phyloP scores from a whole-genome alignment of 2,329 filamentous ascomycete genomes.

The Pseudohalonectria lignicola region DNA sequence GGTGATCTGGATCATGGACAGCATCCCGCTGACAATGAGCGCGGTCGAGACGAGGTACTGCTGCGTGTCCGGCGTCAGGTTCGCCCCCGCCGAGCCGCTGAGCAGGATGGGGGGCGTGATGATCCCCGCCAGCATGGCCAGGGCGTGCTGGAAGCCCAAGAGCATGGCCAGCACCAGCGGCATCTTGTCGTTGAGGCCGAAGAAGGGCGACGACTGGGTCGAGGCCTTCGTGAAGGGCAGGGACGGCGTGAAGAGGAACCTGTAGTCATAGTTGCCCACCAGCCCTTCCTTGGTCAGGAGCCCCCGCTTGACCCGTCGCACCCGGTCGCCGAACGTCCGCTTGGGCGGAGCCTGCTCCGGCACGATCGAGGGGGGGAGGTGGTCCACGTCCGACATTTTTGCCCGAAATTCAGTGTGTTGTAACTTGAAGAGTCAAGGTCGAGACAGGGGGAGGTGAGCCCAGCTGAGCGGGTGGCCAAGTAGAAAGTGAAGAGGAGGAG shows the following conservation, averaged over 20 bases:
- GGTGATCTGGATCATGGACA: slow-evolving; percentile 68
- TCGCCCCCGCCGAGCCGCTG: slow-evolving; percentile 46
- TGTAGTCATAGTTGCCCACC: slow-evolving; percentile 83
- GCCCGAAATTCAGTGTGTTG: too few species aligned
- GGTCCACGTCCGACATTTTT: slow-evolving; percentile 44
- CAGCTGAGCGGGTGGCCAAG: background rate
- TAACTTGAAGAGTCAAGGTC: too few species aligned
- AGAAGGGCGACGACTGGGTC: slow-evolving; percentile 58
- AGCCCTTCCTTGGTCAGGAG: slow-evolving; percentile 58
- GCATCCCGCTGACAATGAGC: slow-evolving; percentile 66
- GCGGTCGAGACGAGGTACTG: slow-evolving; percentile 74
- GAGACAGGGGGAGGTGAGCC: background rate
- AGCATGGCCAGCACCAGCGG: slow-evolving; percentile 64
- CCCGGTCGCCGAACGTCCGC: slow-evolving; percentile 18
- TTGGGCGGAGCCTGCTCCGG: slow-evolving; percentile 20
- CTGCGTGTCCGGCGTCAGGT: slow-evolving; percentile 47
- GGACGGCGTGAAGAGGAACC: slow-evolving; percentile 71
- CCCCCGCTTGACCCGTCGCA: slow-evolving; percentile 23
- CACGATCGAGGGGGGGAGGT: slow-evolving; percentile 35
- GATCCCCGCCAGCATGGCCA: slow-evolving; percentile 66
- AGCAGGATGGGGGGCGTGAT: slow-evolving; percentile 74
- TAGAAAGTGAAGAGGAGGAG: too few species aligned
- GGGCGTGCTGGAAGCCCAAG: slow-evolving; percentile 67
- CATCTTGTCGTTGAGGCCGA: slow-evolving; percentile 71
- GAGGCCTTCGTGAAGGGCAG: slow-evolving; percentile 68